phyloP scores from a whole-genome alignment of 202 grass and related monocot genomes.

The Zizania palustris region DNA sequence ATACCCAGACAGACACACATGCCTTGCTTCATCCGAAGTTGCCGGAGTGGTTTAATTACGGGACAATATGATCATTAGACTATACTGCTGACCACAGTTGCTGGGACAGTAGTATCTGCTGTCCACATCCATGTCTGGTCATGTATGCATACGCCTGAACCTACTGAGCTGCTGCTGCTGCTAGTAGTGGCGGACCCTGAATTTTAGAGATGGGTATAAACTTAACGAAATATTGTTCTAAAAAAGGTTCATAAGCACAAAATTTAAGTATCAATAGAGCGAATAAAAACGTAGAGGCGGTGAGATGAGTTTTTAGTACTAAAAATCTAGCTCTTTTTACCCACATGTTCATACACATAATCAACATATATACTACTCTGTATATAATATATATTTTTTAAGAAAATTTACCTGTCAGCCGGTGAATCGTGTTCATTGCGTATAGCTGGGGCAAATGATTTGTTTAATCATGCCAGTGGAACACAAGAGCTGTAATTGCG shows the following conservation, averaged over 20 bases:
- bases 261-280: too few relatives aligned
- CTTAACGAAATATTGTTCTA: too few relatives aligned
- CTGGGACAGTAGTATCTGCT: conserved; percentile 24
- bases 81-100: conserved; percentile 12
- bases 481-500: not conserved
- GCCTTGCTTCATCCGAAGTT: conserved; percentile 31
- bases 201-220: too few relatives aligned
- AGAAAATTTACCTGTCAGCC: not conserved
- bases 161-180: not conserved
- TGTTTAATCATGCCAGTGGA: not conserved
- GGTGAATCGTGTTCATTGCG: not conserved
- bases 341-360: too few relatives aligned
- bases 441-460: conserved; percentile 2
- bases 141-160: not conserved
- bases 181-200: too few relatives aligned
- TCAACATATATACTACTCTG: not conserved
- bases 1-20: conserved; percentile 34
- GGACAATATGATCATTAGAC: conserved; percentile 24
- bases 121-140: conserved; percentile 9
- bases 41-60: conserved; percentile 12
- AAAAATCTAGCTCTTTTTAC: too few relatives aligned
- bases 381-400: not conserved
- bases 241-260: too few relatives aligned
- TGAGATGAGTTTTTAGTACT: not conserved
- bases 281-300: too few relatives aligned